Conservation (phyloP, 23 red algal genomes). For the Gracilaria domingensis region DNA sequence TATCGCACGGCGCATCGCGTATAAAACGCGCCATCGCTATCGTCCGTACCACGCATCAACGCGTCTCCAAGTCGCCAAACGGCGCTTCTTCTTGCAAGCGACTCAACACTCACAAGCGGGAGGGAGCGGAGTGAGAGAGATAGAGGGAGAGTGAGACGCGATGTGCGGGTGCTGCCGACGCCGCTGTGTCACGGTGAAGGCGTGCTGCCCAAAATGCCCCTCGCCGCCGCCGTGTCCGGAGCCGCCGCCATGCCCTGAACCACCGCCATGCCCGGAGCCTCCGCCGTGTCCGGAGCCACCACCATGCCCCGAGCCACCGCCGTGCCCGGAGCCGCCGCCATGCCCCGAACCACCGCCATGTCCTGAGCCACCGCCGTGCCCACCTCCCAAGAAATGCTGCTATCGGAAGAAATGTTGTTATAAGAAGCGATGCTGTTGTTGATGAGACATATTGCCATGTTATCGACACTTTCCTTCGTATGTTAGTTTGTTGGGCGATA, state of each 20-base stretch:
- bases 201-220: not conserved
- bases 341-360: not conserved
- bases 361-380: not conserved
- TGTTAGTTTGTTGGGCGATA: too few species aligned
- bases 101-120: too few species aligned
- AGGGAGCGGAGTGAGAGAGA: not conserved
- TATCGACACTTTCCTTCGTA: not conserved
- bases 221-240: slow-evolving; percentile 8
- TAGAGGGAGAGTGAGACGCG: not conserved
- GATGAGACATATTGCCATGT: not conserved
- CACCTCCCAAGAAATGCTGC: slow-evolving; percentile 12
- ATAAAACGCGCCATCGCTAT: too few species aligned
- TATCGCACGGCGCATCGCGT: too few species aligned
- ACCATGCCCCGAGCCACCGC: slow-evolving; percentile 4
- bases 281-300: slow-evolving; percentile 6
- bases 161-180: slow-evolving; percentile 23
- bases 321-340: slow-evolving; percentile 10
- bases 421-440: slow-evolving; percentile 16
- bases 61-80: not conserved
- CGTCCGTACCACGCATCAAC: not conserved
- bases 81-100: not conserved
- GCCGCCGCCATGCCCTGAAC: not conserved
- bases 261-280: slow-evolving; percentile 1
- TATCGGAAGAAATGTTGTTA: slow-evolving; percentile 24
- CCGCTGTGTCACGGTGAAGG: not conserved